Evolutionary conservation across 495 filamentous ascomycete species (phyloP).

Genomic region (Podospora pseudocomata): DNA sequence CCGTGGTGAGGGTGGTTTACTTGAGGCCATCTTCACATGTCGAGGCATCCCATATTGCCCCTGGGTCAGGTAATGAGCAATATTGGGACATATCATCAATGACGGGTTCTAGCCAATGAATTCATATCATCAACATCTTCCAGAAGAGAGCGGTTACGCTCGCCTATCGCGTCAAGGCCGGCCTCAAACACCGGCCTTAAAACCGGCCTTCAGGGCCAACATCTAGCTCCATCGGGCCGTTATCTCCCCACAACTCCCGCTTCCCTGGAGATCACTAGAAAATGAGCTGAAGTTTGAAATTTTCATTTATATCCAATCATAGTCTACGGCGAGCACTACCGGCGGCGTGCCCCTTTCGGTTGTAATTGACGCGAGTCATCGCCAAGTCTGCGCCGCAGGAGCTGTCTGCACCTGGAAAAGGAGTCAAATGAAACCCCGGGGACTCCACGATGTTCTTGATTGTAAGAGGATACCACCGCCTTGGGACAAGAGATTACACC

Average conservation of each 20-base stretch:
- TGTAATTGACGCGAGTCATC: neutral
- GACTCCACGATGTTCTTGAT: neutral
- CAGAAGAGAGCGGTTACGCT: neutral
- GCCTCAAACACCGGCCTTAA: neutral
- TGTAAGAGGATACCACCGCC: neutral
- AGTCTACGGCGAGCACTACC: neutral
- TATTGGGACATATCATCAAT: neutral
- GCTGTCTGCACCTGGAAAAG: neutral
- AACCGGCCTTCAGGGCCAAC: neutral
- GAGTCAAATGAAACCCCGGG: neutral
- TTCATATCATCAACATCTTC: neutral
- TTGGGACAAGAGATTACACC: neutral
- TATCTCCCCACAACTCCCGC: neutral
- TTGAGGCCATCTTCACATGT: neutral
- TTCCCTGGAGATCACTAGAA: neutral
- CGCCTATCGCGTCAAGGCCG: constrained; percentile 7
- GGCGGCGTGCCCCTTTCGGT: neutral
- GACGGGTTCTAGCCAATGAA: neutral
- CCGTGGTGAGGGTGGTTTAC: neutral
- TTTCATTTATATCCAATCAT: neutral
- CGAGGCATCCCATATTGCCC: neutral
- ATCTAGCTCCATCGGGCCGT: neutral
- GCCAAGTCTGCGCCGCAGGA: neutral
- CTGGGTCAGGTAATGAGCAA: neutral
- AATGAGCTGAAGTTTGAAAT: neutral